Conservation (phyloP, 129 eudicot genomes). For the Arctium lappa region DNA sequence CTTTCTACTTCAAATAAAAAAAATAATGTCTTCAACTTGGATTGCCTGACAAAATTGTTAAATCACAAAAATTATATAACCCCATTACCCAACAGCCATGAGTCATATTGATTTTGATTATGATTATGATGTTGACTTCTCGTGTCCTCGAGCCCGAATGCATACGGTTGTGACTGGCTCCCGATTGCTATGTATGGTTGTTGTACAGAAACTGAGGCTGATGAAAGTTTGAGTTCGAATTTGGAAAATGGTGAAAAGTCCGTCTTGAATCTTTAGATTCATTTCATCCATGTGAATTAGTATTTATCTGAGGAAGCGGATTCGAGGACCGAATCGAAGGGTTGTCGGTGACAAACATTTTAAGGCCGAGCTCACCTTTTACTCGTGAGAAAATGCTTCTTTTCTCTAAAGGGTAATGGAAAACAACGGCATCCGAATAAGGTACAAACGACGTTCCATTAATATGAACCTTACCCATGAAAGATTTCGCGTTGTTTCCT, state of each 20-base stretch:
- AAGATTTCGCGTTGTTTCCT: slow-evolving; percentile 46
- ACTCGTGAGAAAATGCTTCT: slow-evolving; percentile 60
- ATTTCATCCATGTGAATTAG: slow-evolving; percentile 29
- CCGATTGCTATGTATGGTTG: slow-evolving; percentile 30
- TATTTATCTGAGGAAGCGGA: slow-evolving; percentile 47
- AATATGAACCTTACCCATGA: slow-evolving; percentile 73
- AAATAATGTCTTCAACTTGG: too few relatives aligned
- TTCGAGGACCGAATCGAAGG: slow-evolving; percentile 50
- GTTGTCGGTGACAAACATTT: slow-evolving; percentile 67
- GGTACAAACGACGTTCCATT: slow-evolving; percentile 77
- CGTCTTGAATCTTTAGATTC: slow-evolving; percentile 35
- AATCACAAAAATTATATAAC: too few relatives aligned
- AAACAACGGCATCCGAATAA: slow-evolving; percentile 72
- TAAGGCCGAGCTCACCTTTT: slow-evolving; percentile 77
- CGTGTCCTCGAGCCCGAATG: slow-evolving; percentile 48
- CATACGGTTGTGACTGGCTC: slow-evolving; percentile 33
- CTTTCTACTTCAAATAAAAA: too few relatives aligned
- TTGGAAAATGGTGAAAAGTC: slow-evolving; percentile 61
- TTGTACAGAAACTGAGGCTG: slow-evolving; percentile 22
- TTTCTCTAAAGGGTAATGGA: slow-evolving; percentile 82
- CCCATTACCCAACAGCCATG: too few relatives aligned
- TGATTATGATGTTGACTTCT: slow-evolving; percentile 34
- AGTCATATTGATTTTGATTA: slow-evolving; percentile 22
- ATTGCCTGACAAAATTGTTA: too few relatives aligned
- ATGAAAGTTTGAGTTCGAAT: slow-evolving; percentile 31